phyloP scores from a whole-genome alignment of 176 grass and related monocot genomes.

The Pontederia crassipes region DNA sequence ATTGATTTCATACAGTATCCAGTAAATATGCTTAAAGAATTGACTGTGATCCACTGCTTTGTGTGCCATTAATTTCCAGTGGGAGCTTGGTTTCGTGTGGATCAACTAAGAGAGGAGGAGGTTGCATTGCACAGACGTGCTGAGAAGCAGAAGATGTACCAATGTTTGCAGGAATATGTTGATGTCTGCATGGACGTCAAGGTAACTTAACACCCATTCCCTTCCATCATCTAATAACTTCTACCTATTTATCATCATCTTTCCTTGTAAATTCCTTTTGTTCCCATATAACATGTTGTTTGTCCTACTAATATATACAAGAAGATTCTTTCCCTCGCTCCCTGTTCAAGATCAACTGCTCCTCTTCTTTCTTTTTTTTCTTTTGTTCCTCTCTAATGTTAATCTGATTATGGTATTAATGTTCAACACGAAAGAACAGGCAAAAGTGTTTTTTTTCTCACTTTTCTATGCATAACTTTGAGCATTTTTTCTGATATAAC shows the following conservation, averaged over 20 bases:
- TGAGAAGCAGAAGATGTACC: slow-evolving; percentile 45
- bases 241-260: too few species aligned
- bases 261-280: too few species aligned
- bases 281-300: too few species aligned
- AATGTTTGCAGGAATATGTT: slow-evolving; percentile 32
- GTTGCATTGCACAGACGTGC: slow-evolving; percentile 32
- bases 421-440: too few species aligned
- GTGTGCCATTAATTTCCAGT: slow-evolving; percentile 20
- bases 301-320: too few species aligned
- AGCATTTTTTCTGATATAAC: slow-evolving; percentile 8
- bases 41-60: not conserved
- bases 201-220: slow-evolving; percentile 22
- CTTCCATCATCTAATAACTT: too few species aligned
- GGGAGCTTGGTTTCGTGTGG: slow-evolving; percentile 34
- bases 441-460: too few species aligned
- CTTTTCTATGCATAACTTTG: not conserved
- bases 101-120: slow-evolving; percentile 45
- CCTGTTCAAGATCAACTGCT: too few species aligned
- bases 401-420: too few species aligned
- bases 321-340: too few species aligned
- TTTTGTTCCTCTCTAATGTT: too few species aligned
- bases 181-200: slow-evolving; percentile 21
- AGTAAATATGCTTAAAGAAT: not conserved
- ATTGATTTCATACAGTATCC: not conserved
- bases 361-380: too few species aligned